A percentile compares a stretch with the other conserved stretches of the same genome.
Conservation (phyloP, 495 filamentous ascomycete species). For the Talaromyces liani region DNA sequence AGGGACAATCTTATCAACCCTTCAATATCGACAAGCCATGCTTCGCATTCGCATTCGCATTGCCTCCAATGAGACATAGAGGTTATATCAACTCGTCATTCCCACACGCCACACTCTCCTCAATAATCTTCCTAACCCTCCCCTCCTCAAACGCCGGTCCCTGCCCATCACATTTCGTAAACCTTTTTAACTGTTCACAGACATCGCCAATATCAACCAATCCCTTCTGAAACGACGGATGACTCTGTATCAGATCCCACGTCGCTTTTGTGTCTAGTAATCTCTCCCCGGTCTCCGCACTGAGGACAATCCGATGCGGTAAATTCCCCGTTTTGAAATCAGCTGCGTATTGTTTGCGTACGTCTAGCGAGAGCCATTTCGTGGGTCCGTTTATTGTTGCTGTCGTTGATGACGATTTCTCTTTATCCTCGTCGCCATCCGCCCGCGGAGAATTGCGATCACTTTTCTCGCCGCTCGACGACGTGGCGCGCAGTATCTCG, state of each 20-base stretch:
- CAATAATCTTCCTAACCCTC: constrained; percentile 65
- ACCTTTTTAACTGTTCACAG: constrained; percentile 61
- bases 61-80: not conserved
- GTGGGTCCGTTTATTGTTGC: constrained; percentile 54
- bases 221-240: constrained; percentile 71
- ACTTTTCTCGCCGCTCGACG: constrained; percentile 10
- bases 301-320: constrained; percentile 63
- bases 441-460: constrained; percentile 10
- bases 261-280: constrained; percentile 73
- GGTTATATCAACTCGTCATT: constrained; percentile 66
- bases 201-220: constrained; percentile 80
- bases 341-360: constrained; percentile 28
- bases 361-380: constrained; percentile 67
- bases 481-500: constrained; percentile 81
- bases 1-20: not conserved
- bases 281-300: constrained; percentile 58
- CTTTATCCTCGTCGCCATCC: constrained; percentile 15
- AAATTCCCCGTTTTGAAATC: constrained; percentile 29
- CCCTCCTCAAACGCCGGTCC: constrained; percentile 85
- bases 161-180: constrained; percentile 82
- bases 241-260: constrained; percentile 85
- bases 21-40: not conserved
- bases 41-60: no score
- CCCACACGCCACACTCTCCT: constrained; percentile 63
- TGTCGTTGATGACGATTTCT: constrained; percentile 9